Percentiles rank a stretch among this genome's conserved stretches.
phyloP scores from a whole-genome alignment of 371 early-diverging fungal species.

The Apophysomyces elegans region DNA sequence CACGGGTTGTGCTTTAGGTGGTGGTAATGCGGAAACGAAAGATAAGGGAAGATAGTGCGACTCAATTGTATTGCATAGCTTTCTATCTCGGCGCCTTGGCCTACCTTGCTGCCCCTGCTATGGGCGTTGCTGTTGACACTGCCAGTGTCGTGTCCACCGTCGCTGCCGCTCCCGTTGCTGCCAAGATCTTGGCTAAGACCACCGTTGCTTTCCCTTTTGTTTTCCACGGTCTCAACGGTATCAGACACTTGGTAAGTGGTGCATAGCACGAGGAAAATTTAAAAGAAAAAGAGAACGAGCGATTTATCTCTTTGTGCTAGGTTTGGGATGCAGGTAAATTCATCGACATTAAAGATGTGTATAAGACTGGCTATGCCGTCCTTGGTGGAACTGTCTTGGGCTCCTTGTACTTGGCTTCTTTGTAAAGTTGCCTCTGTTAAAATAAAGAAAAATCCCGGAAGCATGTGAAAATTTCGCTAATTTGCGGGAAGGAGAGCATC shows the following conservation, averaged over 20 bases:
- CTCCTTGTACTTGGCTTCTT: slow-evolving; percentile 59
- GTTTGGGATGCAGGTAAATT: slow-evolving; percentile 81
- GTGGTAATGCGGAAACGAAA: slow-evolving; percentile 55
- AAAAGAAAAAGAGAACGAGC: background rate
- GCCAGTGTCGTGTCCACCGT: slow-evolving; percentile 60
- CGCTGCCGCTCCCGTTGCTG: slow-evolving; percentile 51
- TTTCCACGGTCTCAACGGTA: slow-evolving; percentile 88
- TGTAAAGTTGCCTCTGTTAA: slow-evolving; percentile 40
- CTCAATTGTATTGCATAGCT: slow-evolving; percentile 35
- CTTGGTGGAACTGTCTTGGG: slow-evolving; percentile 67
- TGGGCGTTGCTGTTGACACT: slow-evolving; percentile 65
- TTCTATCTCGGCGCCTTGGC: slow-evolving; percentile 73
- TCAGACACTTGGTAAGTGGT: slow-evolving; percentile 82
- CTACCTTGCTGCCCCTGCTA: slow-evolving; percentile 59
- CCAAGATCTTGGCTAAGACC: slow-evolving; percentile 46
- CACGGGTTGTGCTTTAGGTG: slow-evolving; percentile 81
- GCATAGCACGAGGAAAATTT: background rate
- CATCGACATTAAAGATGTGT: slow-evolving; percentile 80
- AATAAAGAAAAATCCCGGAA: slow-evolving; percentile 12
- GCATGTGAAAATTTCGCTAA: slow-evolving; percentile 4
- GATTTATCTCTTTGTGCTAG: slow-evolving; percentile 35
- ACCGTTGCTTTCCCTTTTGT: slow-evolving; percentile 74
- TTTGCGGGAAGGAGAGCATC: background rate
- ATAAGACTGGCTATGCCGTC: slow-evolving; percentile 82
- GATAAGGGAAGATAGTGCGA: background rate